Evolutionary conservation across 805 yeast genomes (phyloP), one percentile per base, ranked within the genome.

Genomic region (Ogataea saltuana): DNA sequence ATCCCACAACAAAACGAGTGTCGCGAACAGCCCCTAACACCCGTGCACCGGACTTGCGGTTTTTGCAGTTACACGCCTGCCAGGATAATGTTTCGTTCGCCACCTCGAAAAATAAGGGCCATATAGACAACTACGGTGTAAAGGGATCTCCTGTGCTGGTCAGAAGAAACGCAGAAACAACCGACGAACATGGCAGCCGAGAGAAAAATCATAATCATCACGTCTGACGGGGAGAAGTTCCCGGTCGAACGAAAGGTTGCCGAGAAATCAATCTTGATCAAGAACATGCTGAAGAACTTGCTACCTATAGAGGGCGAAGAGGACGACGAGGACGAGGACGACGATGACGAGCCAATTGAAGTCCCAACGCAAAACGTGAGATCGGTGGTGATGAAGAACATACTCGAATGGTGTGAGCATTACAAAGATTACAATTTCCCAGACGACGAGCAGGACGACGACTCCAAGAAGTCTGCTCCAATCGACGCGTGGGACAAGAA

Each of bases 331-430:
- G 75, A 68, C 6, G 74, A 68, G n/a, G 72, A 69, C 5, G 80
- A 75, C 33, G 78, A 81, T 48, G 83, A 77, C 32, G 86, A 80
- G 42, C 85, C 81, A 30, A 80, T 82, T 51, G 86, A 81, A 48
- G 85, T 91, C 57, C 97, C 97, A 27, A 80, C 89, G 10, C 96
- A 96, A 29, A 89, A 88, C 59, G 97, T 89, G 27, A 75, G 91
- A 53, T 85, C 95, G 8, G 81, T 85, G 13, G 96, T 91, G 16
- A 74, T 91, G 67, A 80, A 85, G 63, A 88, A 89, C 61, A 91
- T 91, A n/a, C 72, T 91, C 41, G 96, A 91, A 62, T 91, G 97
- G 95, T 89, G 97, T 58, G 95, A 87, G 59, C 93, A 91, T 64
- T 97, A 91, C 71, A 85, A 83, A 64, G 89, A 87, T 61, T 77